Evolutionary conservation across 768 basidiomycete genomes (phyloP), one percentile per base, ranked within the genome.

Genomic region (Phylloporus sp.): DNA sequence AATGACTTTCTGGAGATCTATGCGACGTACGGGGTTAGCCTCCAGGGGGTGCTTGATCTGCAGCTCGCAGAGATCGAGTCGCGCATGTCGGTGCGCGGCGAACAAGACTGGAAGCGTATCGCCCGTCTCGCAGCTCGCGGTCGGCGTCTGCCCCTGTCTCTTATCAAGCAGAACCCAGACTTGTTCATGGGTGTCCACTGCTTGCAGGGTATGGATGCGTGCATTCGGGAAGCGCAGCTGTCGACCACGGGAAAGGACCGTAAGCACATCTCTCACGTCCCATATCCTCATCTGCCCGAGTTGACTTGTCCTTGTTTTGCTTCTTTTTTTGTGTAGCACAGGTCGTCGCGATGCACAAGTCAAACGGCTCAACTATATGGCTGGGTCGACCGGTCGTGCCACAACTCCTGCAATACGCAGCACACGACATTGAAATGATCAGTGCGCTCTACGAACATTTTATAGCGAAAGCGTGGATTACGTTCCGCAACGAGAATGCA

Each of bases 341-440:
- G 47, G 70, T 75, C 0, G 68, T 70, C 28, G 65, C 61, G 24
- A 71, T 73, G 70, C 73, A 74, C 62, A 64, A 65, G 50, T 45
- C 59, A 2, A 54, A 59, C 11, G 64, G 66, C 0, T 65, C 62
- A 24, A 52, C 35, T 1, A 50, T 66, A 29, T 77, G 76, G 76
- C 29, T 72, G 4, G 36, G 23, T 1, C 68, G 76, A 6, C 76
- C 76, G 1, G 66, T 77, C 34, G n/a, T 61, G 6, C 35, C 64
- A 1, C 60, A 64, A 13, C 66, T 76, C 27, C 63, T 75, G 23
- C 60, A 63, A 16, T 77, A 77, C 31, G 75, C 76, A 3, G 73
- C 74, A 6, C 69, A 71, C 53, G 76, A 77, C 59, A 70, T 76
- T 42, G 63, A 66, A 27, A 64, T 75, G 52, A 71, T 77, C 47